These are phyloP conservation scores for Globisporangium nodosum DNA, from an alignment of 352 stramenopile genomes.

Conservation along the genomic window DNA sequence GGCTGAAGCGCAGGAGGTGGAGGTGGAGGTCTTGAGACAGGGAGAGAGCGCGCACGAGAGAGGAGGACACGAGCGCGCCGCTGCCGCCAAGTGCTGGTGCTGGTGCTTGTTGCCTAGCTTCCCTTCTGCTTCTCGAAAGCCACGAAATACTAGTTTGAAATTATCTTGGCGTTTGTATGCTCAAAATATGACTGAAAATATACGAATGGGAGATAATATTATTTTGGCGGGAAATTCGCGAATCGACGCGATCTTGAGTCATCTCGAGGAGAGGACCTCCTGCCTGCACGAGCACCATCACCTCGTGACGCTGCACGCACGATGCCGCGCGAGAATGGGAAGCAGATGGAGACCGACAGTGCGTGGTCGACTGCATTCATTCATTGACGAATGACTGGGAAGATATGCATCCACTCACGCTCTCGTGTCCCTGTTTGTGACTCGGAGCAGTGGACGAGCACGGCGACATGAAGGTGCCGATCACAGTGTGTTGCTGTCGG, in stretches of 20 bases:
- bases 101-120: constrained; percentile 2
- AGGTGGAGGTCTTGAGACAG: not conserved
- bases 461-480: constrained; percentile 66
- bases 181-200: too few relatives aligned
- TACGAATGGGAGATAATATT: too few relatives aligned
- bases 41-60: not conserved
- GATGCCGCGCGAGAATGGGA: constrained; percentile 59
- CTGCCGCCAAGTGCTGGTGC: not conserved
- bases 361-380: constrained; percentile 9
- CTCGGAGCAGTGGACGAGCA: constrained; percentile 70
- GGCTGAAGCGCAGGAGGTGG: not conserved
- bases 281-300: not conserved
- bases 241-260: too few relatives aligned
- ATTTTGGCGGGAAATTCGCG: too few relatives aligned
- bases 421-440: not conserved
- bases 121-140: not conserved
- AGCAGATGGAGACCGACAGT: constrained; percentile 85
- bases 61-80: too few relatives aligned
- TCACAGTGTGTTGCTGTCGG: not conserved
- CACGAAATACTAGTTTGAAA: too few relatives aligned
- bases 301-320: not conserved
- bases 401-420: not conserved
- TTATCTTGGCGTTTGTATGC: too few relatives aligned
- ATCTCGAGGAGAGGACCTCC: too few relatives aligned
- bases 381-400: not conserved